A percentile compares a stretch with the other conserved stretches of the same genome.
These are phyloP conservation scores for Verticillium klebahnii DNA, from an alignment of 2,329 filamentous ascomycete species.

Conservation along the genomic window DNA sequence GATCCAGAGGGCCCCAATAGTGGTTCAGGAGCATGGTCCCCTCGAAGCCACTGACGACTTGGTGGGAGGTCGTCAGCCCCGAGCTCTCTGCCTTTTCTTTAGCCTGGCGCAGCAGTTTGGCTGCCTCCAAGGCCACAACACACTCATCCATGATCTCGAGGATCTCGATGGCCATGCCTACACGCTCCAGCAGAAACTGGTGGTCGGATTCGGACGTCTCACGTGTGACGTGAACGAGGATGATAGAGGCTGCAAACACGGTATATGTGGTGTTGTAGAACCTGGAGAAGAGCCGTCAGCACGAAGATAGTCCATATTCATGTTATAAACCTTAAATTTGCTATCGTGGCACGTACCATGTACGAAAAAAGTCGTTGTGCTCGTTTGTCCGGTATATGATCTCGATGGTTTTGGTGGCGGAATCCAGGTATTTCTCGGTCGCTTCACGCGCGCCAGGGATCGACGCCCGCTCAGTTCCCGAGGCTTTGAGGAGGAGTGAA, in stretches of 20 bases:
- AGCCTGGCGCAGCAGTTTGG: constrained; percentile 18
- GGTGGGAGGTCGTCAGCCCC: background rate
- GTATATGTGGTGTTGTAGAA: constrained; percentile 25
- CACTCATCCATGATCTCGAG: constrained; percentile 21
- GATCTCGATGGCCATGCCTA: constrained; percentile 18
- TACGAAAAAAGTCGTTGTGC: constrained; percentile 23
- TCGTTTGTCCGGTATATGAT: constrained; percentile 22
- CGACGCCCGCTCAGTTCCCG: constrained; percentile 12
- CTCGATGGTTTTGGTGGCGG: constrained; percentile 21
- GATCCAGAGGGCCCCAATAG: constrained; percentile 19
- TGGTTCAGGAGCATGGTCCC: constrained; percentile 15
- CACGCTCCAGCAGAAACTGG: constrained; percentile 12
- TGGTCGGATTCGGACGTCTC: constrained; percentile 14
- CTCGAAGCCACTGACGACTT: constrained; percentile 4
- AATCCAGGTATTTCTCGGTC: constrained; percentile 18
- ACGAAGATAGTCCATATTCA: background rate
- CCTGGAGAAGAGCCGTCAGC: constrained; percentile 8
- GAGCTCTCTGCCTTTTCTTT: constrained; percentile 14
- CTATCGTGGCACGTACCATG: constrained; percentile 14
- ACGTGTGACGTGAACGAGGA: constrained; percentile 20
- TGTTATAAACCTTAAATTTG: background rate
- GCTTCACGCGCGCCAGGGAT: constrained; percentile 13
- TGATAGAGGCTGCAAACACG: constrained; percentile 22
- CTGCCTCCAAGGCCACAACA: constrained; percentile 19
- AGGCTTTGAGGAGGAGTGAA: constrained; percentile 17